phyloP scores from a whole-genome alignment of 768 basidiomycete species.

The Calocybe indica region DNA sequence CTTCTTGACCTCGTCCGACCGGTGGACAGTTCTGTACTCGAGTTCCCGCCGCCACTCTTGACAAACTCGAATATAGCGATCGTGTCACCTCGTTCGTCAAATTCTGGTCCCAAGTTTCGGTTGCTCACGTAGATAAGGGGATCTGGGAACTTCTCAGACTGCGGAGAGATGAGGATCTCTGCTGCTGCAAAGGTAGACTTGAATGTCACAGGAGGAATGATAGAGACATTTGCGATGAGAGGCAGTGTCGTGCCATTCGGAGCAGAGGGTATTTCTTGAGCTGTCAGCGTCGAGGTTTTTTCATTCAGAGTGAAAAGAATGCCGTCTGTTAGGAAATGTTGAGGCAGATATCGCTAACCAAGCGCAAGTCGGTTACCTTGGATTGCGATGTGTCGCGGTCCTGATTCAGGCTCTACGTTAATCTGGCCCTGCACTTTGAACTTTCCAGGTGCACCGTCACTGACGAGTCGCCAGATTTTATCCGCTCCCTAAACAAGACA shows the following conservation, averaged over 20 bases:
- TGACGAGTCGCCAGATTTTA: constrained; percentile 60
- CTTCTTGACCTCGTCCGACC: constrained; percentile 15
- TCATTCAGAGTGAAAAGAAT: constrained; percentile 50
- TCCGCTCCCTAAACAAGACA: constrained; percentile 46
- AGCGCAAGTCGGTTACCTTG: constrained; percentile 19
- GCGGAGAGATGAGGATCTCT: constrained; percentile 46
- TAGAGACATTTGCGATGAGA: constrained; percentile 40
- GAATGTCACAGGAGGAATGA: constrained; percentile 32
- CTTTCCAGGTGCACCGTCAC: constrained; percentile 32
- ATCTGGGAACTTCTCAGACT: constrained; percentile 33
- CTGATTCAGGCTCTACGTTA: constrained; percentile 54
- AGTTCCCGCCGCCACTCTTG: constrained; percentile 11
- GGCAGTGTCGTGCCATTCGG: constrained; percentile 41
- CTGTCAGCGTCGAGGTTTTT: constrained; percentile 43
- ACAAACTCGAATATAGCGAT: constrained; percentile 49
- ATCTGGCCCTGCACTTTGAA: constrained; percentile 59
- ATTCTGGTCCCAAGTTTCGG: constrained; percentile 42
- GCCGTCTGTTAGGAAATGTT: constrained; percentile 27
- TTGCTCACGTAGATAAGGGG: constrained; percentile 52
- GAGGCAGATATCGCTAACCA: constrained; percentile 11
- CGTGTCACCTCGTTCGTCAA: constrained; percentile 46
- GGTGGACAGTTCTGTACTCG: background rate
- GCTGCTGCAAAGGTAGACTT: constrained; percentile 42
- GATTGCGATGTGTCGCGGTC: constrained; percentile 51
- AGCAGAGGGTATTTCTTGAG: constrained; percentile 40